phyloP scores from a whole-genome alignment of 371 early-diverging fungal genomes.

The Mucor lusitanicus region DNA sequence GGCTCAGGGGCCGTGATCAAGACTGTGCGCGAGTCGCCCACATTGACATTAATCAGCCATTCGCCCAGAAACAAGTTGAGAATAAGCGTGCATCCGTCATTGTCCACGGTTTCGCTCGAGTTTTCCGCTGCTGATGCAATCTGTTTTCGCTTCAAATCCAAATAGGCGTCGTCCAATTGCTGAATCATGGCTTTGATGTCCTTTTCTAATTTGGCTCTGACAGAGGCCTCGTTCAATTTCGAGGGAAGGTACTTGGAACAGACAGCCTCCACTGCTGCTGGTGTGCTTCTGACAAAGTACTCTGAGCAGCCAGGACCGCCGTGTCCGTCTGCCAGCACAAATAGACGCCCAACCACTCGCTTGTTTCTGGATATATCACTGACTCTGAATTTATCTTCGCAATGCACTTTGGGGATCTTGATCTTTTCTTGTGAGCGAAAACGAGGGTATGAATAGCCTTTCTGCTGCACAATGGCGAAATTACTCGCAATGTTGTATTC shows the following conservation, averaged over 20 bases:
- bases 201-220: conserved; percentile 46
- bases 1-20: conserved; percentile 52
- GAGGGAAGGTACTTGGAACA: conserved; percentile 48
- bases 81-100: conserved; percentile 84
- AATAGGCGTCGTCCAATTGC: conserved; percentile 56
- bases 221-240: conserved; percentile 32
- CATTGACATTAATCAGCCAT: conserved; percentile 80
- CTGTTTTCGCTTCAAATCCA: conserved; percentile 52
- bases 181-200: conserved; percentile 58
- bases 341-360: conserved; percentile 50
- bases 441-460: conserved; percentile 66
- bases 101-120: conserved; percentile 42
- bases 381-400: conserved; percentile 66
- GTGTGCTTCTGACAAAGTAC: conserved; percentile 60
- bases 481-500: conserved; percentile 48
- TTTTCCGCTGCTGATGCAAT: background rate
- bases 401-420: conserved; percentile 59
- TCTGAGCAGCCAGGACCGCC: conserved; percentile 68
- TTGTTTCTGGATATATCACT: conserved; percentile 41
- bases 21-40: conserved; percentile 84
- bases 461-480: conserved; percentile 66
- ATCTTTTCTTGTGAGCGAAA: conserved; percentile 59
- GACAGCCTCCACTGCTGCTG: conserved; percentile 50
- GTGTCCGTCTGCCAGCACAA: conserved; percentile 67
- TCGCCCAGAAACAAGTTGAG: conserved; percentile 71